These are phyloP conservation scores for Erythrophleum fordii DNA, from an alignment of 306 rosid species.

Conservation along the genomic window DNA sequence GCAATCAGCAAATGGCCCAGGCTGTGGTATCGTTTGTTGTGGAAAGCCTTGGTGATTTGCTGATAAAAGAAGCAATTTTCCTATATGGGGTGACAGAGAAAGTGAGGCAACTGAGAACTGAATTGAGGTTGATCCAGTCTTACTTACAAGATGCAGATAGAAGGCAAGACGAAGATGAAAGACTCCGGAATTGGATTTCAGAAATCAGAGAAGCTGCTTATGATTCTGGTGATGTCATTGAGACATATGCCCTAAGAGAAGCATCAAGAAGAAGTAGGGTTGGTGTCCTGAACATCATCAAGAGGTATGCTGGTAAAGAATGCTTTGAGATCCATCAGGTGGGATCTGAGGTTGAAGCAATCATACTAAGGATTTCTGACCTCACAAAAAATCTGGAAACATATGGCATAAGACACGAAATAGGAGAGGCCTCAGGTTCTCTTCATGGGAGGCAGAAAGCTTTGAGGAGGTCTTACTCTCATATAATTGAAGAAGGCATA, in stretches of 20 bases:
- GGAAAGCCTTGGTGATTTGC: slow-evolving; percentile 42
- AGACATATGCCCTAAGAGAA: slow-evolving; percentile 37
- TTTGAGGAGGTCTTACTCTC: slow-evolving; percentile 55
- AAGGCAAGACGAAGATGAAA: slow-evolving; percentile 47
- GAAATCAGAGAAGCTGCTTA: slow-evolving; percentile 62
- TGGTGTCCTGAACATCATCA: slow-evolving; percentile 34
- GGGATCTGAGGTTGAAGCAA: slow-evolving; percentile 42
- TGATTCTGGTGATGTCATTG: slow-evolving; percentile 62
- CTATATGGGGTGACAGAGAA: slow-evolving; percentile 37
- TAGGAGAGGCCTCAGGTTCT: slow-evolving; percentile 41
- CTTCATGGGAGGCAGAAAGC: slow-evolving; percentile 35
- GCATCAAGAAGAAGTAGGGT: slow-evolving; percentile 36
- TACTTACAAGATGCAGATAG: slow-evolving; percentile 60
- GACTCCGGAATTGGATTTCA: slow-evolving; percentile 45
- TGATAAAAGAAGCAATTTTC: slow-evolving; percentile 48
- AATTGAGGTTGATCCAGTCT: slow-evolving; percentile 45
- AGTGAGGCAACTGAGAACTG: slow-evolving; percentile 46
- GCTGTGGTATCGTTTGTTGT: slow-evolving; percentile 47
- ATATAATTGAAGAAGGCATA: slow-evolving; percentile 53
- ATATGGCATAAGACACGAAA: slow-evolving; percentile 41
- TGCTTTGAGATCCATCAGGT: slow-evolving; percentile 32
- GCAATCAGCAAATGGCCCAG: slow-evolving; percentile 40
- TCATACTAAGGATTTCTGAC: slow-evolving; percentile 34
- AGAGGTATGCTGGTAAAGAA: slow-evolving; percentile 32
- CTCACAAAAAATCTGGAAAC: slow-evolving; percentile 30